Conservation (phyloP, 31 red algal species). For the Odonthalia washingtoniensis region DNA sequence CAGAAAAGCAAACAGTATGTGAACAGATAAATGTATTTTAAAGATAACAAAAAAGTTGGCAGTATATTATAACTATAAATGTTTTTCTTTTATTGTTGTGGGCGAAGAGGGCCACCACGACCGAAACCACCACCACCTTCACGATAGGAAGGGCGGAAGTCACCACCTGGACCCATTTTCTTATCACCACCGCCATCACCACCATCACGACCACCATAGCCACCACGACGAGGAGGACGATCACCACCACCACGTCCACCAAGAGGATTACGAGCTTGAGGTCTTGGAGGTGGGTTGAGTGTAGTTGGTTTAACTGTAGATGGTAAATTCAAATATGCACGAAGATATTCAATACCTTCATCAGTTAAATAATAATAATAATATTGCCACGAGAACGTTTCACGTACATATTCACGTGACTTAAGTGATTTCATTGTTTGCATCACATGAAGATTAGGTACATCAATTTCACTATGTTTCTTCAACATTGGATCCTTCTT, state of each 20-base stretch:
- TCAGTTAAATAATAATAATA: conserved; percentile 98
- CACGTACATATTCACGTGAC: conserved; percentile 89
- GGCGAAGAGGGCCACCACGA: conserved; percentile 67
- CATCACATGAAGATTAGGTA: conserved; percentile 96
- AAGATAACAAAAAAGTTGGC: no score
- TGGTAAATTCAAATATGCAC: conserved; percentile 89
- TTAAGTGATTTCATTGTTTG: conserved; percentile 93
- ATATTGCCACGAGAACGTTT: conserved; percentile 97
- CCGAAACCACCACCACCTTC: conserved; percentile 73
- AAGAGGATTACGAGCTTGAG: conserved; percentile 59
- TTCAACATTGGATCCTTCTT: conserved; percentile 89
- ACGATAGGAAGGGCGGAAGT: conserved; percentile 83
- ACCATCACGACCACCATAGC: not conserved
- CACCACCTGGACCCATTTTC: conserved; percentile 89
- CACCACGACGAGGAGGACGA: conserved; percentile 51
- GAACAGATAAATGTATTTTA: no score
- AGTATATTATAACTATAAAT: no score
- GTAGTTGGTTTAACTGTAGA: conserved; percentile 88
- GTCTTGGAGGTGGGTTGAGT: conserved; percentile 77
- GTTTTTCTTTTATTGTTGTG: conserved; percentile 27
- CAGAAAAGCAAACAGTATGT: no score
- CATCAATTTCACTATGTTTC: conserved; percentile 88
- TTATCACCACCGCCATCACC: conserved; percentile 62
- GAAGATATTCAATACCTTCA: conserved; percentile 96
- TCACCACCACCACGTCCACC: conserved; percentile 68